Evolutionary conservation across 176 grass and related monocot species (phyloP).

Genomic region (Saccharum spontaneum): DNA sequence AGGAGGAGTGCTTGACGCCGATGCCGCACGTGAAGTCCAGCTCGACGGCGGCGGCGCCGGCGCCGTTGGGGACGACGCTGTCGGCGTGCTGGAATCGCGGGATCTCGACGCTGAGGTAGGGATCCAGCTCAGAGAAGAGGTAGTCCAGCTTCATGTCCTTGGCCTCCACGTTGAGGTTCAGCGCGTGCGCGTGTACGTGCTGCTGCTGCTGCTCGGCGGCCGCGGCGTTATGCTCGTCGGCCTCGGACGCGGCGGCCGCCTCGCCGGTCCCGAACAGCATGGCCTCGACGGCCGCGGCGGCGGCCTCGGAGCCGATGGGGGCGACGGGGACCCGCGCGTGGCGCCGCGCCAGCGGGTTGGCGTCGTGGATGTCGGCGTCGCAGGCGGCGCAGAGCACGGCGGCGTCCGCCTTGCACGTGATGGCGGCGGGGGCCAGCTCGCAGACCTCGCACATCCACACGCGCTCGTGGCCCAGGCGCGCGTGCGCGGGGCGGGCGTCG

Average conservation of each 20-base stretch:
- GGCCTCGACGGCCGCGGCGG: constrained; percentile 25
- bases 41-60: constrained; percentile 22
- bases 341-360: constrained; percentile 85
- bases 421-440: constrained; percentile 64
- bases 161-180: constrained; percentile 65
- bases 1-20: constrained; percentile 47
- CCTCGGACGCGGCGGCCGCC: constrained; percentile 7
- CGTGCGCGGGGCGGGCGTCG: constrained; percentile 47
- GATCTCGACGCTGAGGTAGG: constrained; percentile 68
- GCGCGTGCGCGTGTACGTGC: neutral
- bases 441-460: constrained; percentile 89
- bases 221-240: constrained; percentile 12
- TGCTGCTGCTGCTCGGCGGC: constrained; percentile 21
- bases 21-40: constrained; percentile 52
- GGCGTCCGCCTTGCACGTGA: constrained; percentile 95
- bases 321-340: constrained; percentile 69
- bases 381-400: constrained; percentile 72
- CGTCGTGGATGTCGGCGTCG: constrained; percentile 84
- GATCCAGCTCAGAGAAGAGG: constrained; percentile 64
- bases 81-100: constrained; percentile 55
- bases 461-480: constrained; percentile 47
- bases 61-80: constrained; percentile 65
- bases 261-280: constrained; percentile 44
- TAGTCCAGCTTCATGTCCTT: constrained; percentile 56
- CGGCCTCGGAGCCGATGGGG: constrained; percentile 46